These are phyloP conservation scores for Diaporthe caulivora DNA, from an alignment of 2,329 filamentous ascomycete species.

Conservation along the genomic window DNA sequence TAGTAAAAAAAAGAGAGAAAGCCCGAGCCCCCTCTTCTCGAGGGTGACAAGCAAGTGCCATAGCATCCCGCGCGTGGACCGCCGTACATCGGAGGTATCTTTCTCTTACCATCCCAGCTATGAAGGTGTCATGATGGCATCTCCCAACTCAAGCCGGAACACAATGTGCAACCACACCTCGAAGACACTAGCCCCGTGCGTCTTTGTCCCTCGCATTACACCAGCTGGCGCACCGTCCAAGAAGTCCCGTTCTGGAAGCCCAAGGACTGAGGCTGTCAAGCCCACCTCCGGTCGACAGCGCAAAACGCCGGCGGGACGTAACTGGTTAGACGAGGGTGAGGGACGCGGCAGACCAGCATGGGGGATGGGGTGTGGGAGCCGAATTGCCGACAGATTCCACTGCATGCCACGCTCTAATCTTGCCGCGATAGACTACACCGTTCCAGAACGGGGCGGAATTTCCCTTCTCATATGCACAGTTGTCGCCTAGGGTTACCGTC, in stretches of 20 bases:
- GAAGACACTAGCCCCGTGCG: constrained; percentile 15
- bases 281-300: constrained; percentile 5
- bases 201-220: neutral
- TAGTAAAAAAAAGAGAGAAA: neutral
- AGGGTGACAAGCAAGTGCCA: constrained; percentile 5
- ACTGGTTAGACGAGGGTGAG: neutral
- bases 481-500: constrained; percentile 26
- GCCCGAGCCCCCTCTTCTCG: neutral
- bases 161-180: constrained; percentile 26
- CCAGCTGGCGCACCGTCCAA: neutral
- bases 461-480: neutral
- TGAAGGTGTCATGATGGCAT: neutral
- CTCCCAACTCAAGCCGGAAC: neutral
- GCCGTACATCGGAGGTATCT: neutral
- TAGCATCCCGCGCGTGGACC: neutral
- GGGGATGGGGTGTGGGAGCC: neutral
- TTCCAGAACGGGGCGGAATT: neutral
- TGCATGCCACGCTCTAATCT: neutral
- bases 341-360: constrained; percentile 10
- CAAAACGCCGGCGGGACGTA: neutral
- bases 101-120: neutral
- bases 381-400: constrained; percentile 7
- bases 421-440: constrained; percentile 13
- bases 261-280: neutral
- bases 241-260: constrained; percentile 1